Base-by-base conservation (phyloP, 768 basidiomycete genomes). In the Amyloporia xantha region DNA sequence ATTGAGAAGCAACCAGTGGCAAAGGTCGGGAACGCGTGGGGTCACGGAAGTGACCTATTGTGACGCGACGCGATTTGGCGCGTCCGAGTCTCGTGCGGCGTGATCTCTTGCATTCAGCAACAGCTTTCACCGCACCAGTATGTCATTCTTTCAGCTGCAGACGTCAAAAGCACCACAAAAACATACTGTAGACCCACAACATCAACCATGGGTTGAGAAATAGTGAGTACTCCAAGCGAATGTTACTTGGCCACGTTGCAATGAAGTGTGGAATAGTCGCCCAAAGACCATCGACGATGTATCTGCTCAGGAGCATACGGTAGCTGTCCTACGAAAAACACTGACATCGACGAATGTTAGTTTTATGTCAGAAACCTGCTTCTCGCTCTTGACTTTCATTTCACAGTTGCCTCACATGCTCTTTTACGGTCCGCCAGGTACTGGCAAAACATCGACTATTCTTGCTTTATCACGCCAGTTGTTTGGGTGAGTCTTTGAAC, bases 131-230 rank as follows among this genome's bases (percentile, higher is more conserved):
- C n/a, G 30, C 40, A 27, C 48, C n/a, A 40, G 40, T 53, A 85
- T 87, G 82, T 71, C 80, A 49, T 88, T 89, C 72, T 87, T 89
- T 64, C 68, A 41, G 51, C 68, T 25, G 59, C 66, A 54, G 74
- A 46, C 52, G 24, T 30, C 51, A 15, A 48, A 48, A 19, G 55
- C 62, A 43, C 52, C 61, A 19, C 63, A 66, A 19, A 68, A 67
- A 39, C 63, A 62, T 19, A 37, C 54, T 1, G 67, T 73, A 9
- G 80, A 82, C 48, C 81, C 81, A 11, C 72, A 71, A 19, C 64
- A 81, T 33, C 90, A 92, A 62, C 92, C 96, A 53, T 99, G 96
- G 96, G 93, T 99, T 0, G 96, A 99, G 70, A 97, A 97, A 79
- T 99, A 98, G 93, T 94, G 36, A 43, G 81, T 68, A 9, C n/a